Base-by-base conservation (phyloP, 345 rosid species). In the Pistacia integerrima region DNA sequence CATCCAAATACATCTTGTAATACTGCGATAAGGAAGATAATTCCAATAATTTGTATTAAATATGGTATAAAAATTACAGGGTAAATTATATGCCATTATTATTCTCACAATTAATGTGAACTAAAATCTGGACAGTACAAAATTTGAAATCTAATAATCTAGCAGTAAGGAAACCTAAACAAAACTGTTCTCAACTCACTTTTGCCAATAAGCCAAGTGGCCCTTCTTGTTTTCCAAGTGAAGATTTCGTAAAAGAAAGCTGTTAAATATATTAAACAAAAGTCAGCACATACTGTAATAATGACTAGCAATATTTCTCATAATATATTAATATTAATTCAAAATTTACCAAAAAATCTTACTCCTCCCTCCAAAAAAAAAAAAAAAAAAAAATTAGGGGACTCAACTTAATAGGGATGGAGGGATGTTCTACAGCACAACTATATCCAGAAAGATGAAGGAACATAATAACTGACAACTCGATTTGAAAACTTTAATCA, bases 211-310 rank as follows among this genome's bases (percentile, higher is more conserved):
- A 73, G 58, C 75, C 82, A 4, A 90, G 78, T 28, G 81, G 46
- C 55, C 81, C 88, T 76, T 80, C 75, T 64, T 64, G 78, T 77
- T 89, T 82, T 44, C 75, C 77, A 71, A 82, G 76, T 63, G 86
- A 86, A 55, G 86, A 84, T 74, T 80, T 78, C 59, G 80, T 59
- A 71, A 94, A 94, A 64, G 91, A 64, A 51, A 92, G 80, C 97
- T 94, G 88, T 79, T 73, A 70, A 70, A 62, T 72, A 33, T 30
- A 73, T 17, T 18, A 54, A 52, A 46, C 1, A 28, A 36, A 16
- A 36, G 58, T 78, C 70, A 82, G 77, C 38, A 65, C 28, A 59
- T 64, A 54, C 10, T 28, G 13, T 18, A 28, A 60, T 1, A 52
- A 67, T 67, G 66, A 33, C 65, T 44, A 22, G 35, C 48, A 36